Conservation (phyloP, 345 rosid genomes). For the Dimocarpus longan region DNA sequence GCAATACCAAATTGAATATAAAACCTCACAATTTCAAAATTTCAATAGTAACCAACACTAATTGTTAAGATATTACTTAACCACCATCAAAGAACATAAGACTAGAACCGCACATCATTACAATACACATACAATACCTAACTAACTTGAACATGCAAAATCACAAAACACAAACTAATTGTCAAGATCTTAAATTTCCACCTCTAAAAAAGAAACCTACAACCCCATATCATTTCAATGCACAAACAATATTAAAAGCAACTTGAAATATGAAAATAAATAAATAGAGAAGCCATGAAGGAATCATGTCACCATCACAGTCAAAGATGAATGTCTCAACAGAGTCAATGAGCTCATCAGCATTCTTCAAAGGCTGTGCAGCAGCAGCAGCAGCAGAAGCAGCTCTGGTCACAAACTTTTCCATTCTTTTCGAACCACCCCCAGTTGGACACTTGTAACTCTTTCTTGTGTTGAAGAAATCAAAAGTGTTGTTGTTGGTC, state of each 20-base stretch:
- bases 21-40: not conserved
- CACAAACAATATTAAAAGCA: not conserved
- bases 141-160: not conserved
- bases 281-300: not conserved
- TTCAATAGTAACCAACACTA: not conserved
- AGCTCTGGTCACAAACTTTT: conserved; percentile 37
- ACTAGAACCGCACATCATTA: not conserved
- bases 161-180: not conserved
- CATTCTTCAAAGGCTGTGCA: conserved; percentile 72
- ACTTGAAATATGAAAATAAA: not conserved
- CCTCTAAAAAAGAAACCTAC: not conserved
- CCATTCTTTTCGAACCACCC: conserved; percentile 37
- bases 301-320: conserved; percentile 65
- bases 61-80: no score
- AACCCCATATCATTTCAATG: not conserved
- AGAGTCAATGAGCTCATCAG: conserved; percentile 81
- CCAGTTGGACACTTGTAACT: conserved; percentile 13
- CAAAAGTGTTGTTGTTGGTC: conserved; percentile 18
- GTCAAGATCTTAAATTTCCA: not conserved
- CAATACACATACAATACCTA: not conserved
- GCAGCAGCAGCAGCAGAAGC: conserved; percentile 27
- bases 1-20: not conserved
- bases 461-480: not conserved
- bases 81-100: no score
- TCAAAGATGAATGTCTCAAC: conserved; percentile 95